phyloP scores from a whole-genome alignment of 257 asterid genomes.

The Solanum pennellii region DNA sequence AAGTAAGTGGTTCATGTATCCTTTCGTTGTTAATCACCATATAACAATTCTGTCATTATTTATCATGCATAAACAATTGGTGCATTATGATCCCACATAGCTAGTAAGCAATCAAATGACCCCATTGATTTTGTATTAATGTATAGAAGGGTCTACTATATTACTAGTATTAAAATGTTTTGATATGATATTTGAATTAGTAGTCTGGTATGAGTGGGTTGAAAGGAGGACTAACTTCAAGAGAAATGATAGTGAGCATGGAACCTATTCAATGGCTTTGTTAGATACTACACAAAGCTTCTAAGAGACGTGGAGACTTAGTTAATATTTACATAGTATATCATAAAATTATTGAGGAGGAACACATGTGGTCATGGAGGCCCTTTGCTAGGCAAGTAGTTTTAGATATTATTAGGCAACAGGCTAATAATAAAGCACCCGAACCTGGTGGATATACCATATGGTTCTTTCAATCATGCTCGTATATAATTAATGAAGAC shows the following conservation, averaged over 20 bases:
- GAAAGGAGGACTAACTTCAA: neutral
- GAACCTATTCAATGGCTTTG: neutral
- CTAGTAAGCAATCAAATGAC: neutral
- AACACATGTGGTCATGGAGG: neutral
- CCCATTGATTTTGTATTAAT: neutral
- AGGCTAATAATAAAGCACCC: neutral
- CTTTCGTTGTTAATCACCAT: neutral
- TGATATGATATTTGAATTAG: neutral
- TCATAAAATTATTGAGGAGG: neutral
- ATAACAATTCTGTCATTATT: neutral
- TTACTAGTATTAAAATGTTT: neutral
- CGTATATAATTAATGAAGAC: neutral
- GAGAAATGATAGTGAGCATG: neutral
- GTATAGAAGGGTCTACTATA: neutral
- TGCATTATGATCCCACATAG: neutral
- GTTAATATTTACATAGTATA: neutral
- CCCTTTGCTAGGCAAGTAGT: neutral
- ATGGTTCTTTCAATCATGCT: neutral
- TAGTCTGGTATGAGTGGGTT: neutral
- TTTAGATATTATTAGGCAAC: neutral
- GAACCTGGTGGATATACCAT: neutral
- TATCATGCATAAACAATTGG: neutral
- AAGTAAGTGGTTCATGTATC: neutral
- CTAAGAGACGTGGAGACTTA: neutral
- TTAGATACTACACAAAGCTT: neutral